These are phyloP conservation scores for Apiotrichum montevideense DNA, from an alignment of 1,284 basidiomycete genomes.

Conservation along the genomic window DNA sequence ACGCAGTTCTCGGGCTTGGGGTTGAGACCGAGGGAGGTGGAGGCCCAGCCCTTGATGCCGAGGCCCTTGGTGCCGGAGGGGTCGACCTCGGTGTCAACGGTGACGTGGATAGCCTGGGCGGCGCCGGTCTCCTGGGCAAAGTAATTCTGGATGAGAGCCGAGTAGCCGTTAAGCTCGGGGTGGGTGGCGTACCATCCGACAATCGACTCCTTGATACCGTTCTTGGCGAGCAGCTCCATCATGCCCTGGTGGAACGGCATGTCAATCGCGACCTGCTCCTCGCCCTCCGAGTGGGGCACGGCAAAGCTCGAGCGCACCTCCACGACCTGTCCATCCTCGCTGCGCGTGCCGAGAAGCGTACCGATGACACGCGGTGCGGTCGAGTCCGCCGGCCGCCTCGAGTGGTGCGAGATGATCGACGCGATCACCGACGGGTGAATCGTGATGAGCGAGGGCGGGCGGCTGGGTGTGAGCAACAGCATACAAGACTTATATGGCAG, in stretches of 20 bases:
- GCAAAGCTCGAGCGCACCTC: conserved; percentile 79
- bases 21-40: conserved; percentile 59
- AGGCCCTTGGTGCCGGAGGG: conserved; percentile 61
- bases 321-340: conserved; percentile 57
- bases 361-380: conserved; percentile 72
- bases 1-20: conserved; percentile 88
- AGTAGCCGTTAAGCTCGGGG: conserved; percentile 87
- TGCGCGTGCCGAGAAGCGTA: conserved; percentile 82
- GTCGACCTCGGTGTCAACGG: conserved; percentile 68
- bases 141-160: conserved; percentile 97
- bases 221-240: conserved; percentile 65
- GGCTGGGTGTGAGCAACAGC: conserved; percentile 31
- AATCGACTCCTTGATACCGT: conserved; percentile 45
- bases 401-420: conserved; percentile 94
- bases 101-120: conserved; percentile 85
- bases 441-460: conserved; percentile 66
- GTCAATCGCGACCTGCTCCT: conserved; percentile 87
- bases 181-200: conserved; percentile 70
- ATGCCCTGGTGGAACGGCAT: conserved; percentile 93
- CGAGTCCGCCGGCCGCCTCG: conserved; percentile 67
- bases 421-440: conserved; percentile 91
- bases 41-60: conserved; percentile 81
- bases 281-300: conserved; percentile 84
- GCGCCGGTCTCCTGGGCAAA: conserved; percentile 87
- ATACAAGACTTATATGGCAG: too few species aligned